phyloP scores from a whole-genome alignment of 2,329 filamentous ascomycete species.

The Penicillium frequentans region DNA sequence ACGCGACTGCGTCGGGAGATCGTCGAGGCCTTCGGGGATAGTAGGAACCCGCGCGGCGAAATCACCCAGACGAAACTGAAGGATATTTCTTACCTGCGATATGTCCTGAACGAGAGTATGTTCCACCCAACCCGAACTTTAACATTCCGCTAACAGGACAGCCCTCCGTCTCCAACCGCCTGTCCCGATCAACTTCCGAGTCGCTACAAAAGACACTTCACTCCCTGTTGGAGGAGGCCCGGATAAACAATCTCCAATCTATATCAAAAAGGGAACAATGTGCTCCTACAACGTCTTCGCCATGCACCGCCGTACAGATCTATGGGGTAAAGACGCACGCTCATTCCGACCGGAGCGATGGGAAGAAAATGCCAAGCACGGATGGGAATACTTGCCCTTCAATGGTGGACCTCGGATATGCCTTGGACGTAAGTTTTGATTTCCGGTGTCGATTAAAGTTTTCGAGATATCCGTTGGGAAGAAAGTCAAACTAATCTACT shows the following conservation, averaged over 20 bases:
- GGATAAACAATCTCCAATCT: constrained; percentile 59
- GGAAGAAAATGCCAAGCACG: constrained; percentile 31
- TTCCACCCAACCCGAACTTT: neutral
- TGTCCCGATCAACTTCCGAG: constrained; percentile 48
- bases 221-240: constrained; percentile 59
- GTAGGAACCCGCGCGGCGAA: constrained; percentile 31
- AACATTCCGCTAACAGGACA: constrained; percentile 2
- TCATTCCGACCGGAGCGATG: constrained; percentile 48
- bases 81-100: constrained; percentile 40
- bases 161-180: constrained; percentile 46
- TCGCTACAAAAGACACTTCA: constrained; percentile 43
- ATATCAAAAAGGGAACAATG: constrained; percentile 63
- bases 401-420: constrained; percentile 39
- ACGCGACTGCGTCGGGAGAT: constrained; percentile 37
- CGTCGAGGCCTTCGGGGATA: constrained; percentile 45
- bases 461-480: neutral
- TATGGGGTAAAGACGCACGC: constrained; percentile 46
- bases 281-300: constrained; percentile 66
- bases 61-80: constrained; percentile 48
- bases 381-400: constrained; percentile 40
- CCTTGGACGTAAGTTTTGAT: constrained; percentile 35
- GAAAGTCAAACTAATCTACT: neutral
- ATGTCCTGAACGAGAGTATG: constrained; percentile 40
- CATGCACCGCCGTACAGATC: constrained; percentile 66
- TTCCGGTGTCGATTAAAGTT: neutral